Conservation (phyloP, 148 eudicot genomes). For the Fallopia convolvulus region DNA sequence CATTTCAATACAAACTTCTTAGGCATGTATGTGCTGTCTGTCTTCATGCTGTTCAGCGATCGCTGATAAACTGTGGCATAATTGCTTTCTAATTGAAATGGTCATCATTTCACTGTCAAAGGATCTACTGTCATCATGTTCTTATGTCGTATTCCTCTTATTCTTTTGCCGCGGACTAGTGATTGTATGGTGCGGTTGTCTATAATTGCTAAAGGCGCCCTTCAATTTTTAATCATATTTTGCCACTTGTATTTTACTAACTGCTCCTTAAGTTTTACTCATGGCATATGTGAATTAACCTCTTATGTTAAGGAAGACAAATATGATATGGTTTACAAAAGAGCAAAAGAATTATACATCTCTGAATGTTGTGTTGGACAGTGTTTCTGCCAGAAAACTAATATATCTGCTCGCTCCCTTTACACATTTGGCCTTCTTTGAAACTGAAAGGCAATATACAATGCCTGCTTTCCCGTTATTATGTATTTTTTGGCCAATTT, state of each 20-base stretch:
- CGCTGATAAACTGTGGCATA: not conserved
- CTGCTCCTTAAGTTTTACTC: too few relatives aligned
- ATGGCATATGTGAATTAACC: too few relatives aligned
- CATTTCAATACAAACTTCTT: too few relatives aligned
- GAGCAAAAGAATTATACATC: not conserved
- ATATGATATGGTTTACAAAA: not conserved
- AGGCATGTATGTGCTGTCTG: not conserved
- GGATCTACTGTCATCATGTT: not conserved
- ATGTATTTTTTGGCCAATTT: not conserved
- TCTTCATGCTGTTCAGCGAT: not conserved
- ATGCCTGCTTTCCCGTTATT: not conserved
- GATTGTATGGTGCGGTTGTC: not conserved
- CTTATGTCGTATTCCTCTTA: not conserved
- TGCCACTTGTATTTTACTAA: not conserved
- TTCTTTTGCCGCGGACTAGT: not conserved
- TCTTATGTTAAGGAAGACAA: not conserved
- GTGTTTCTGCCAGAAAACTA: not conserved
- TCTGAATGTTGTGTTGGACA: not conserved
- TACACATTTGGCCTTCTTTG: not conserved
- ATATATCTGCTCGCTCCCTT: not conserved
- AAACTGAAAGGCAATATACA: not conserved
- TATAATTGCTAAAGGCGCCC: not conserved
- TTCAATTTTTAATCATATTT: not conserved
- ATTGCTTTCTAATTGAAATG: not conserved
- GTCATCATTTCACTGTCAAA: not conserved